Evolutionary conservation across 139 green algal species (phyloP).

Genomic region (Chlamydomonas eustigma): DNA sequence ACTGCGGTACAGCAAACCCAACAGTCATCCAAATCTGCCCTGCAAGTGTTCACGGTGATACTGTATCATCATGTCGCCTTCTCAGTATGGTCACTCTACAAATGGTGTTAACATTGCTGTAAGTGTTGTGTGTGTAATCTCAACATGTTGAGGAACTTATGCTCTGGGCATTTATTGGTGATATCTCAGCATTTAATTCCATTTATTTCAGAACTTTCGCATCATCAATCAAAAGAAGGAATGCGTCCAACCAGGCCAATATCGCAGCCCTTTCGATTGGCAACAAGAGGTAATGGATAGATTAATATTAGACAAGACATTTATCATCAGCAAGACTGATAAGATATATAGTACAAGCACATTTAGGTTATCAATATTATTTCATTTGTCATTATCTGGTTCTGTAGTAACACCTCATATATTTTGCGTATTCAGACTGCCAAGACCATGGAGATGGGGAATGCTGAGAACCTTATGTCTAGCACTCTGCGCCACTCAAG

Average conservation of each 20-base stretch:
- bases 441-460: constrained; percentile 12
- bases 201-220: constrained; percentile 25
- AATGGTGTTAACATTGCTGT: constrained; percentile 30
- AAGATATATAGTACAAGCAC: too few relatives aligned
- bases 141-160: not conserved
- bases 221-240: constrained; percentile 17
- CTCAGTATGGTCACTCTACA: not conserved
- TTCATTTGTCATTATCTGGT: too few relatives aligned
- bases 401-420: too few relatives aligned
- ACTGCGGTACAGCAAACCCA: too few relatives aligned
- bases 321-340: too few relatives aligned
- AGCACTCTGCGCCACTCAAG: constrained; percentile 9
- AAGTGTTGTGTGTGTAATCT: not conserved
- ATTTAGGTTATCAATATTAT: too few relatives aligned
- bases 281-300: constrained; percentile 19
- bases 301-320: too few relatives aligned
- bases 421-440: too few relatives aligned
- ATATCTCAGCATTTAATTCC: too few relatives aligned
- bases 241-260: not conserved
- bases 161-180: too few relatives aligned
- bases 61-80: not conserved
- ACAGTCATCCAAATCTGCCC: too few relatives aligned
- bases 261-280: constrained; percentile 26
- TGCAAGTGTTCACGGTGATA: too few relatives aligned
- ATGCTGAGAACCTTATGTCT: not conserved